Evolutionary conservation across 2,329 filamentous ascomycete genomes (phyloP).

Genomic region (Alternaria triticimaculans): DNA sequence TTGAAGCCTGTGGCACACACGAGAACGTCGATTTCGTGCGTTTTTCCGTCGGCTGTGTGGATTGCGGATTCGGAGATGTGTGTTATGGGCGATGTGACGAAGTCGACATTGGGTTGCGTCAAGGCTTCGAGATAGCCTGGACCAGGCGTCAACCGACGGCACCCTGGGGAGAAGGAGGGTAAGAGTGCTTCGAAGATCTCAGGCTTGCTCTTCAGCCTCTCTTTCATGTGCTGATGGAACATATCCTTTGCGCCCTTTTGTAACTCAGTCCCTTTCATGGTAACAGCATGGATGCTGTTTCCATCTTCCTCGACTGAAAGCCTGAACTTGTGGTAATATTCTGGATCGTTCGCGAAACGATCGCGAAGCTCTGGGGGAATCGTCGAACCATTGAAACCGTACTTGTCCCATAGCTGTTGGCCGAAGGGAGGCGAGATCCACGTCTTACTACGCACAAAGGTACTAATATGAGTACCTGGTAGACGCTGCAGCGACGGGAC

Average conservation of each 20-base stretch:
- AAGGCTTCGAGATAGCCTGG: slow-evolving; percentile 60
- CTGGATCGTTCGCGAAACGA: slow-evolving; percentile 36
- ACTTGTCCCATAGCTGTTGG: slow-evolving; percentile 35
- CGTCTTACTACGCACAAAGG: slow-evolving; percentile 45
- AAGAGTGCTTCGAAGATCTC: slow-evolving; percentile 52
- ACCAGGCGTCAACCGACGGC: slow-evolving; percentile 58
- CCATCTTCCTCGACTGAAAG: slow-evolving; percentile 43
- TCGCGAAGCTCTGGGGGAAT: slow-evolving; percentile 36
- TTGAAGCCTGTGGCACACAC: slow-evolving; percentile 57
- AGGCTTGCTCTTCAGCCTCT: slow-evolving; percentile 45
- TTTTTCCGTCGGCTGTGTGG: slow-evolving; percentile 49
- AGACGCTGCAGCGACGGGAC: slow-evolving; percentile 49
- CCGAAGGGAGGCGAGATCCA: slow-evolving; percentile 47
- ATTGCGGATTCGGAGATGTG: slow-evolving; percentile 48
- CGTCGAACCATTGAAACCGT: slow-evolving; percentile 43
- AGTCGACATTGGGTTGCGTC: slow-evolving; percentile 48
- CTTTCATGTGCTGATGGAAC: slow-evolving; percentile 53
- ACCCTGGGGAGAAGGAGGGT: slow-evolving; percentile 55
- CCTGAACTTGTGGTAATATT: slow-evolving; percentile 41
- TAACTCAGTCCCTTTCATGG: slow-evolving; percentile 47
- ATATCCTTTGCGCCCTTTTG: slow-evolving; percentile 45
- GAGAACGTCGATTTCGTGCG: slow-evolving; percentile 51
- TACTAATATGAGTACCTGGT: slow-evolving; percentile 35
- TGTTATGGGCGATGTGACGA: slow-evolving; percentile 46
- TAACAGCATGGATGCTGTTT: slow-evolving; percentile 39